phyloP scores from a whole-genome alignment of 1,284 basidiomycete genomes.

The Phlebopus sp. region DNA sequence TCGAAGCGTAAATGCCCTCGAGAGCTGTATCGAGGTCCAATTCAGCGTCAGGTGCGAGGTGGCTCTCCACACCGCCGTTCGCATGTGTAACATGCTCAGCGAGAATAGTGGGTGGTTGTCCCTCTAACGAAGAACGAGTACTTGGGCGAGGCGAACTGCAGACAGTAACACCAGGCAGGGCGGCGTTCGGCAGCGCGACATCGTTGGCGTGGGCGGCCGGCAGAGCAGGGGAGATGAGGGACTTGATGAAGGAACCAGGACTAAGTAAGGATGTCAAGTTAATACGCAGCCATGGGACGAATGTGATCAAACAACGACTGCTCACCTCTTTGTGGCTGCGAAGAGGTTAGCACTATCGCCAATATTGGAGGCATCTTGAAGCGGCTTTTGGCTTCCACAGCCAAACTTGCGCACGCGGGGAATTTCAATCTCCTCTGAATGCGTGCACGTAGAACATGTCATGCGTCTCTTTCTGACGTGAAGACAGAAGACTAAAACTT shows the following conservation, averaged over 20 bases:
- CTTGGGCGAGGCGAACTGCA: slow-evolving; percentile 33
- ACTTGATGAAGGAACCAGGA: slow-evolving; percentile 34
- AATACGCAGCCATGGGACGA: too few species aligned
- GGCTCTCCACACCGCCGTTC: slow-evolving; percentile 9
- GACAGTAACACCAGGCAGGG: slow-evolving; percentile 18
- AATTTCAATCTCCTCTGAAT: slow-evolving; percentile 30
- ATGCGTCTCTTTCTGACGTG: background rate
- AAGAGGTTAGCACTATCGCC: too few species aligned
- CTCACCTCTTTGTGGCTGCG: too few species aligned
- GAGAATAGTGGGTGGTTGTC: slow-evolving; percentile 35
- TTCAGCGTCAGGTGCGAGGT: slow-evolving; percentile 7
- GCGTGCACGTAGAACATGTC: slow-evolving; percentile 6
- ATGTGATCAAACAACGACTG: too few species aligned
- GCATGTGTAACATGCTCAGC: slow-evolving; percentile 2
- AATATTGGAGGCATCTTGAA: too few species aligned
- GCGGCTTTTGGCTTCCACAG: slow-evolving; percentile 14
- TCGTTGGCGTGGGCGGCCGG: slow-evolving; percentile 21
- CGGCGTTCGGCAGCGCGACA: slow-evolving; percentile 12
- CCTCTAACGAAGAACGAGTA: slow-evolving; percentile 37
- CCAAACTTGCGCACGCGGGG: slow-evolving; percentile 29
- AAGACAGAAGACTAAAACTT: background rate
- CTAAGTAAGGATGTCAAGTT: slow-evolving; percentile 29
- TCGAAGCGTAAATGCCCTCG: slow-evolving; percentile 26
- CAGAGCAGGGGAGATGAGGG: slow-evolving; percentile 30
- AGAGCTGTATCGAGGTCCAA: slow-evolving; percentile 25